Evolutionary conservation across 352 stramenopile genomes (phyloP).

Genomic region (Pythium insidiosum): DNA sequence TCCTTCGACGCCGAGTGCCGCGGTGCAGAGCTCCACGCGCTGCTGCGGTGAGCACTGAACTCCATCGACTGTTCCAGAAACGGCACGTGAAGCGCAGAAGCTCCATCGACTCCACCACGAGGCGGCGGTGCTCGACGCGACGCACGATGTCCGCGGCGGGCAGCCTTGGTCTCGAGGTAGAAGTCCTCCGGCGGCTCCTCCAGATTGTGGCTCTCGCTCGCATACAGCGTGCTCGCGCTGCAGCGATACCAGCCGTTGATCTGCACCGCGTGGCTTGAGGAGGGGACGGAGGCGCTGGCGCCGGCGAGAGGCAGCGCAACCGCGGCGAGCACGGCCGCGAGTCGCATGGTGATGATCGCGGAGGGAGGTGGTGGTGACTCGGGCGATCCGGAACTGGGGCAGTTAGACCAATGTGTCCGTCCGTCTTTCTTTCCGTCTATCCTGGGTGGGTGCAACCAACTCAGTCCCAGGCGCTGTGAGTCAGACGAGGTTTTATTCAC

Average conservation of each 20-base stretch:
- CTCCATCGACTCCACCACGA: neutral
- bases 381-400: too few relatives aligned
- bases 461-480: too few relatives aligned
- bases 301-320: conserved; percentile 1
- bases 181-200: conserved; percentile 11
- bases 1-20: too few relatives aligned
- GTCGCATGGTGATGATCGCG: too few relatives aligned
- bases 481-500: too few relatives aligned
- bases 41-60: too few relatives aligned
- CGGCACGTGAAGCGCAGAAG: too few relatives aligned
- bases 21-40: too few relatives aligned
- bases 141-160: conserved; percentile 5
- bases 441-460: neutral
- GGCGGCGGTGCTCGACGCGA: conserved; percentile 4
- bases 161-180: conserved; percentile 16
- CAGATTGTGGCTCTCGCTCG: neutral
- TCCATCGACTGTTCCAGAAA: conserved; percentile 18
- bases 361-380: too few relatives aligned
- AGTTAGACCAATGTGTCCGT: too few relatives aligned
- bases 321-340: neutral
- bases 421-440: too few relatives aligned
- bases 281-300: neutral
- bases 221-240: conserved; percentile 14
- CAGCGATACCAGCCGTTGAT: conserved; percentile 30
- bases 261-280: conserved; percentile 10